Evolutionary conservation across 495 filamentous ascomycete species (phyloP).

Genomic region (Hypoxylon trugodes): DNA sequence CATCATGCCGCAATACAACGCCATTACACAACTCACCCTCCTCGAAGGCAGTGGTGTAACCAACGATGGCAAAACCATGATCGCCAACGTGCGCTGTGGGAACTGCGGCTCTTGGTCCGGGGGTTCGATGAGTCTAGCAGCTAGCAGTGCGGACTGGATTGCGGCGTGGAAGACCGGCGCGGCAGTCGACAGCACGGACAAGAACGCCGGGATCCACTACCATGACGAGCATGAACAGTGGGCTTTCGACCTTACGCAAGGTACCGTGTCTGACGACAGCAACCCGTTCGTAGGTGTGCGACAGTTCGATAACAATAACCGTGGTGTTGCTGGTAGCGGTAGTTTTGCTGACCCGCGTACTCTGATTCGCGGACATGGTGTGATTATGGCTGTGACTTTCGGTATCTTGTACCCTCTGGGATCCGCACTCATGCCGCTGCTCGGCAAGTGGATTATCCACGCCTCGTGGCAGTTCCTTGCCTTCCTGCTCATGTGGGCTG

Average conservation of each 20-base stretch:
- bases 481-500: constrained; percentile 64
- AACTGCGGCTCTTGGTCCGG: constrained; percentile 65
- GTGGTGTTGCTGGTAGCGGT: constrained; percentile 23
- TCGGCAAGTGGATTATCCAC: constrained; percentile 63
- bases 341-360: constrained; percentile 27
- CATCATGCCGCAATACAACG: constrained; percentile 61
- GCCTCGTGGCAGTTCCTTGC: constrained; percentile 65
- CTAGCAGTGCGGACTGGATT: constrained; percentile 67
- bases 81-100: constrained; percentile 66
- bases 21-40: constrained; percentile 58
- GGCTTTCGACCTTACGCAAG: constrained; percentile 62
- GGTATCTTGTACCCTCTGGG: constrained; percentile 65
- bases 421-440: constrained; percentile 62
- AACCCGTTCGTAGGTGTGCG: constrained; percentile 65
- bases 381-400: constrained; percentile 67
- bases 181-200: constrained; percentile 62
- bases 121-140: constrained; percentile 60
- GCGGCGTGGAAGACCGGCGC: constrained; percentile 68
- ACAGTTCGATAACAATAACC: constrained; percentile 39
- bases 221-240: constrained; percentile 68
- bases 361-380: constrained; percentile 53
- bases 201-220: constrained; percentile 58
- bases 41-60: constrained; percentile 69
- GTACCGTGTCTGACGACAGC: constrained; percentile 59
- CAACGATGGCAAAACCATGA: constrained; percentile 59